These are phyloP conservation scores for Maudiozyma humilis DNA, from an alignment of 1,139 yeast species.

Conservation along the genomic window DNA sequence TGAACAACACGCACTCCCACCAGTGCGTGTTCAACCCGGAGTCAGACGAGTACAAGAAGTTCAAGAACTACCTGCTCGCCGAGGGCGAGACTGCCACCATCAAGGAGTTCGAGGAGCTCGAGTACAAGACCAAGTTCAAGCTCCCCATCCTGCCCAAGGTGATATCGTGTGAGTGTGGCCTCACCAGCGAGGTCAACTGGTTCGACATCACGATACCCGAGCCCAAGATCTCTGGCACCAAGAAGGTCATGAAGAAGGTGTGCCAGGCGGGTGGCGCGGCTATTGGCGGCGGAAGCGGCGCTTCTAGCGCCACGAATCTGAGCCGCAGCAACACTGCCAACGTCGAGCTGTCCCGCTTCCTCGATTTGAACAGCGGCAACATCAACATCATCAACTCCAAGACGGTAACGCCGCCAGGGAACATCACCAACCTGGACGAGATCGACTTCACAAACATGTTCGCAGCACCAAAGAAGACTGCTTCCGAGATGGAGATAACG, in stretches of 20 bases:
- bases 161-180: conserved; percentile 33
- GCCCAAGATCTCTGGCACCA: conserved; percentile 7
- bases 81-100: conserved; percentile 27
- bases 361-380: neutral
- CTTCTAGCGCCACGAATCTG: neutral
- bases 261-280: neutral
- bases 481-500: neutral
- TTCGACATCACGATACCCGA: conserved; percentile 29
- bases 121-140: conserved; percentile 27
- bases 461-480: conserved; percentile 7
- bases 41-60: conserved; percentile 30
- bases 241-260: conserved; percentile 7
- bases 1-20: conserved; percentile 45
- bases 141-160: conserved; percentile 27
- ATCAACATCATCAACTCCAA: conserved; percentile 1
- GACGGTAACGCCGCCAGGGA: neutral
- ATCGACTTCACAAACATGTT: conserved; percentile 31
- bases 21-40: conserved; percentile 27
- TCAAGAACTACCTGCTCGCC: conserved; percentile 23
- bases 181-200: conserved; percentile 30
- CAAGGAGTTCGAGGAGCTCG: conserved; percentile 31
- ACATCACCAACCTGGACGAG: conserved; percentile 21
- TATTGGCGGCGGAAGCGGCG: neutral
- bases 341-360: neutral
- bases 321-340: neutral